These are phyloP conservation scores for Periconia sp. DNA, from an alignment of 2,329 filamentous ascomycete species.

Conservation along the genomic window DNA sequence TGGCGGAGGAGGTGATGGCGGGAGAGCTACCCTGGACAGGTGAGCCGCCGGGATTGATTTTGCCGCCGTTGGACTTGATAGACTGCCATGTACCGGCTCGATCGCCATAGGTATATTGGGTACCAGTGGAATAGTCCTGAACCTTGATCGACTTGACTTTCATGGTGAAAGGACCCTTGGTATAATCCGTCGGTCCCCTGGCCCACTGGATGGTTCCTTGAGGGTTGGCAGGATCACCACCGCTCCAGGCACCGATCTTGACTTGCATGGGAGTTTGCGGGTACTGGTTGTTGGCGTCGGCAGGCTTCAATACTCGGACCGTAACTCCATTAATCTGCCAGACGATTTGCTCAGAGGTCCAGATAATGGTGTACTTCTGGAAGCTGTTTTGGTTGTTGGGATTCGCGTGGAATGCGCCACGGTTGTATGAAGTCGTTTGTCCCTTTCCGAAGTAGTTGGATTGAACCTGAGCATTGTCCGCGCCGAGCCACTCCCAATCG, in stretches of 20 bases:
- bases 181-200: slow-evolving; percentile 81
- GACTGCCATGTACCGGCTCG: slow-evolving; percentile 76
- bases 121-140: slow-evolving; percentile 91
- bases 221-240: slow-evolving; percentile 79
- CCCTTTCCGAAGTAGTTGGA: slow-evolving; percentile 98
- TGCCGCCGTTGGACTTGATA: slow-evolving; percentile 78
- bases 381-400: slow-evolving; percentile 70
- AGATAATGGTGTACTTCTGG: slow-evolving; percentile 88
- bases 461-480: slow-evolving; percentile 76
- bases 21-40: slow-evolving; percentile 60
- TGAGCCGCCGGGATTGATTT: slow-evolving; percentile 65
- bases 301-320: slow-evolving; percentile 72
- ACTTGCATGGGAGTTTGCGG: slow-evolving; percentile 95
- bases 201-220: slow-evolving; percentile 89
- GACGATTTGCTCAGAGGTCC: slow-evolving; percentile 80
- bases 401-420: slow-evolving; percentile 76
- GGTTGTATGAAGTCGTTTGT: slow-evolving; percentile 79
- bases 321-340: slow-evolving; percentile 82
- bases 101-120: slow-evolving; percentile 79
- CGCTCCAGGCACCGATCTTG: slow-evolving; percentile 90
- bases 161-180: slow-evolving; percentile 83
- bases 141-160: slow-evolving; percentile 73
- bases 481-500: slow-evolving; percentile 94
- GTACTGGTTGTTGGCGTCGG: slow-evolving; percentile 75
- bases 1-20: slow-evolving; percentile 63